Base-by-base conservation (phyloP, 495 filamentous ascomycete genomes). In the Tuber umbilicatum region DNA sequence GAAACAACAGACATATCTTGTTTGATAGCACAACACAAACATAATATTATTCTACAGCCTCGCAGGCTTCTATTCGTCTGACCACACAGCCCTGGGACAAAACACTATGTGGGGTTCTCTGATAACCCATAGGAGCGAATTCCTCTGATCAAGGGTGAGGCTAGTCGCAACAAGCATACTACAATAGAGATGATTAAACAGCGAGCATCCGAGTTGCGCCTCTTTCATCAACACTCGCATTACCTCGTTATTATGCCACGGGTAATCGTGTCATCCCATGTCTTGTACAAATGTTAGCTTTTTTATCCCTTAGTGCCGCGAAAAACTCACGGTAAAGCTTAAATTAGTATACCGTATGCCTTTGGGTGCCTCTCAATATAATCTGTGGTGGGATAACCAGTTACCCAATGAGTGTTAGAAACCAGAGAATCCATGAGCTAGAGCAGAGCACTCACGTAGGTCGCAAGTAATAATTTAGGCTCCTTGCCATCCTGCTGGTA, bases 391-490 rank as follows among this genome's bases (percentile, higher is more conserved):
- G 88, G 86, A 81, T 89, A 93, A 0, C 88, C 90, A 5, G 84
- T 76, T 79, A 64, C 55, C 31, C 50, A 60, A 60, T 19, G 0
- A 35, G 27, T 1, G 14, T 19, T 35, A 35, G 27, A 64, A 35
- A 17, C 55, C 14, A 64, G 55, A 64, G 14, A 64, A 5, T 31
- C 5, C 6, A 4, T 43, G 21, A 19, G 31, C 16, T 23, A 38
- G 38, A 35, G 16, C 5, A 38, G 38, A 35, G 16, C 5, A 23
- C 72, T 71, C 76, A 81, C 80, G 85, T 1, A 91, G 91, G 84
- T 93, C 92, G 83, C 91, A 94, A 42, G 90, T 92, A 31, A 93
- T 80, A n/a, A n/a, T n/a, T n/a, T n/a, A 64, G 87, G 87, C 27
- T 78, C 80, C 19, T 83, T 76, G 43, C 87, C 87, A 37, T 88